Conservation (phyloP, 2,329 filamentous ascomycete genomes). For the Alternaria sp. region DNA sequence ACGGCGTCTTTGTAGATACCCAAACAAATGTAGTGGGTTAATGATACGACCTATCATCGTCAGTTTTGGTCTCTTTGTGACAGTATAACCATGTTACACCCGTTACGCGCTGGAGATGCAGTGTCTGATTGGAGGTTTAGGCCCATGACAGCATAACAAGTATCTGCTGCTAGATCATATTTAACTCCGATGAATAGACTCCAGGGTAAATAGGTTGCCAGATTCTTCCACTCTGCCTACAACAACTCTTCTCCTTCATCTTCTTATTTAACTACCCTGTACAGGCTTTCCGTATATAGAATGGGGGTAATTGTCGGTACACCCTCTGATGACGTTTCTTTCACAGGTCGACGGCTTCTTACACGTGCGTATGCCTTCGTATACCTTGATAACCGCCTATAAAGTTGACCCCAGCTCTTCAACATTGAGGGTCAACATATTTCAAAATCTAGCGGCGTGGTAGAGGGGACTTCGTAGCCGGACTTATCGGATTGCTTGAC, state of each 20-base stretch:
- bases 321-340: neutral
- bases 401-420: too few species aligned
- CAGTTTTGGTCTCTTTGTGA: neutral
- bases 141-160: neutral
- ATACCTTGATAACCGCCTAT: neutral
- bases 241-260: neutral
- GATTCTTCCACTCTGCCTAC: neutral
- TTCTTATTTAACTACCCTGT: too few species aligned
- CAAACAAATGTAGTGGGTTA: neutral
- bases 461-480: neutral
- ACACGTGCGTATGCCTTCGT: neutral
- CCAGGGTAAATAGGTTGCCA: neutral
- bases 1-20: constrained; percentile 1
- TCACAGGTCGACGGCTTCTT: neutral
- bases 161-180: neutral
- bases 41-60: neutral
- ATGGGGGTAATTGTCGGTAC: neutral
- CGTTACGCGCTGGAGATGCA: neutral
- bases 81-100: neutral
- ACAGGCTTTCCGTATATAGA: too few species aligned
- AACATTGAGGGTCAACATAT: too few species aligned
- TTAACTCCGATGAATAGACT: neutral
- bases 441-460: neutral
- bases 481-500: neutral
- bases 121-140: neutral